Evolutionary conservation across 163 green algal species (phyloP).

Genomic region (Scenedesmus sp.): DNA sequence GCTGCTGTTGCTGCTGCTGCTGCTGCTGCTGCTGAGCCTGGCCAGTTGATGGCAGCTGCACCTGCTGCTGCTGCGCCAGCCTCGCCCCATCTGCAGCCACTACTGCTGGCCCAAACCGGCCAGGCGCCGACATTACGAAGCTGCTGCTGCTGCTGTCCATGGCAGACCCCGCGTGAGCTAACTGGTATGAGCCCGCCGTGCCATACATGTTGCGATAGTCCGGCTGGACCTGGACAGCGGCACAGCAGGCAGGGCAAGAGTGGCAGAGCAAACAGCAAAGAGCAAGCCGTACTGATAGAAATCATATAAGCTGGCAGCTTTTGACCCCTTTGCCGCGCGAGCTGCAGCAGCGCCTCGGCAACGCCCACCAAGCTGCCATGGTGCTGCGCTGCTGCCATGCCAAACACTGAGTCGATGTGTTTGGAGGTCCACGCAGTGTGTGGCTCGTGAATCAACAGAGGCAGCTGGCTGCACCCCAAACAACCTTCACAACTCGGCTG

Average conservation of each 20-base stretch:
- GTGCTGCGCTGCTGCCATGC: neutral
- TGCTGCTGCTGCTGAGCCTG: neutral
- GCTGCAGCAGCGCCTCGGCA: neutral
- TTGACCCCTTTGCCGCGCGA: neutral
- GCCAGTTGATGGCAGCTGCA: neutral
- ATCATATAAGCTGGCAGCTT: too few species aligned
- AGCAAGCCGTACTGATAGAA: too few species aligned
- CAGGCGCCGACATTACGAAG: neutral
- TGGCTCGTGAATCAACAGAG: too few species aligned
- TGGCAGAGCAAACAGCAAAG: neutral
- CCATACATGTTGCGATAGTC: neutral
- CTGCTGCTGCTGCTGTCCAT: conserved; percentile 33
- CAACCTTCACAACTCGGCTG: neutral
- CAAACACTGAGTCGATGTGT: too few species aligned
- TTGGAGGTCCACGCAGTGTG: too few species aligned
- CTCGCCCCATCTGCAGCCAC: too few species aligned
- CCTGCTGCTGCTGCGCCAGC: conserved; percentile 19
- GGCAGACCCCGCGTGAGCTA: neutral
- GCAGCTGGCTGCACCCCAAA: neutral
- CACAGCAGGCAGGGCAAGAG: neutral
- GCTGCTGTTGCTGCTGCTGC: conserved; percentile 33
- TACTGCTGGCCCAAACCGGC: neutral
- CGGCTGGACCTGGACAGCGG: neutral
- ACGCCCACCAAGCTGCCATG: neutral
- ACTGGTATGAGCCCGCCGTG: neutral